These are phyloP conservation scores for Sabuloglossum arenarium DNA, from an alignment of 495 filamentous ascomycete genomes.

Conservation along the genomic window DNA sequence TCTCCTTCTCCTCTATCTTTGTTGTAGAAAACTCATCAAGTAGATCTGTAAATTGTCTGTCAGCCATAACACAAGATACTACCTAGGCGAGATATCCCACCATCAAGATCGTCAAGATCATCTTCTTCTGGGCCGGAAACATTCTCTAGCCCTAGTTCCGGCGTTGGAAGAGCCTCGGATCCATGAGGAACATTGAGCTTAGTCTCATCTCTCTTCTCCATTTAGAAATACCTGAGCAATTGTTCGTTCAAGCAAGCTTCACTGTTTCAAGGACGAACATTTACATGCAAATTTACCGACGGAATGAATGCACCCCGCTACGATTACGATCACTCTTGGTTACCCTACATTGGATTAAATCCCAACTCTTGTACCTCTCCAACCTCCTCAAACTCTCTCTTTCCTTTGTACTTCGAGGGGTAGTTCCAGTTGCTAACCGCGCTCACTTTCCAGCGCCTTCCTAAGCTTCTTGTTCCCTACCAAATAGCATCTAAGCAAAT, in stretches of 20 bases:
- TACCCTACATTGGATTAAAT: neutral
- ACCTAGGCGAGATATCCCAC: conserved; percentile 20
- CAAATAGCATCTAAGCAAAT: neutral
- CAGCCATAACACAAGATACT: neutral
- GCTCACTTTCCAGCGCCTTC: no score
- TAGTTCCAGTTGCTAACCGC: no score
- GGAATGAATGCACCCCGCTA: no score
- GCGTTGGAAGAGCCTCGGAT: neutral
- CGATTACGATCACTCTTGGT: neutral
- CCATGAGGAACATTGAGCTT: neutral
- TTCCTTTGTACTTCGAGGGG: no score
- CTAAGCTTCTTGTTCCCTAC: neutral
- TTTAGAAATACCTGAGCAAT: neutral
- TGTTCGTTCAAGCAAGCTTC: conserved; percentile 1
- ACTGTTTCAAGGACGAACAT: neutral
- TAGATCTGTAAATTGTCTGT: conserved; percentile 35
- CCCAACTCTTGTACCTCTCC: no score
- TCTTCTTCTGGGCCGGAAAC: conserved; percentile 61
- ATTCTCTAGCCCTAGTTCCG: conserved; percentile 17
- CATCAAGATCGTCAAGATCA: conserved; percentile 84
- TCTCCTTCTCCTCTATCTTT: conserved; percentile 28
- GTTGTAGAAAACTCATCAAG: conserved; percentile 66
- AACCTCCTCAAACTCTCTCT: neutral
- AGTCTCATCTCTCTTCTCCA: conserved; percentile 1
- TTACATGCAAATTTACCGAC: no score